Base-by-base conservation (phyloP, 2,329 filamentous ascomycete genomes). In the Anthostomella pinea region DNA sequence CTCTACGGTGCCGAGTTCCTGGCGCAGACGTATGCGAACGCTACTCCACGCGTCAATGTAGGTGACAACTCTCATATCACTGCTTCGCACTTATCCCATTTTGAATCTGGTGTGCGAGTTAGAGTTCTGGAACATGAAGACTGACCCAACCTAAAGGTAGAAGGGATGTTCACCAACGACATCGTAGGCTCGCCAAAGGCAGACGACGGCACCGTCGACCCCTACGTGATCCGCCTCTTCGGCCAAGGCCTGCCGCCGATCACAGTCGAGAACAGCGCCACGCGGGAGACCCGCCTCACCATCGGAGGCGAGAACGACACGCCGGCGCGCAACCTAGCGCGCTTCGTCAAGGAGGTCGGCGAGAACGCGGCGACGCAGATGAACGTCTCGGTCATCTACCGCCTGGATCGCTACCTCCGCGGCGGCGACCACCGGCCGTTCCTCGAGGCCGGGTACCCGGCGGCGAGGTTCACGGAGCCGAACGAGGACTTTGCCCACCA, bases 111-210 rank as follows among this genome's bases (percentile, higher is more conserved):
- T 29, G 11, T 13, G 11, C 17, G n/a, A n/a, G n/a, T n/a, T n/a
- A n/a, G n/a, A n/a, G n/a, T n/a, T n/a, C n/a, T n/a, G n/a, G n/a
- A 14, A 22, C 2, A 21, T 14, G 19, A 14, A 31, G 22, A 17
- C 13, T 11, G 3, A 31, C 22, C 27, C 14, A 35, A 21, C 17
- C 3, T 3, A 13, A 20, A 77, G 49, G 72, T 79, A 3, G 73
- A 76, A 55, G 75, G 67, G 10, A 77, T 77, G 65, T 66, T 75
- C 36, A 79, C 71, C 45, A 72, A 73, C 58, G 75, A 79, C 55
- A 77, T 78, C 38, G 69, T 79, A 5, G 76, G 76, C 22, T 73
- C 66, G 5, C 63, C 68, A 2, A 66, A 58, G 1, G 69, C 66
- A 7, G 66, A 69, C 36, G 63, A 65, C 13, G 70, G 68, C 14